These are phyloP conservation scores for Tripterygium wilfordii DNA, from an alignment of 177 flowering plant genomes.

Conservation along the genomic window DNA sequence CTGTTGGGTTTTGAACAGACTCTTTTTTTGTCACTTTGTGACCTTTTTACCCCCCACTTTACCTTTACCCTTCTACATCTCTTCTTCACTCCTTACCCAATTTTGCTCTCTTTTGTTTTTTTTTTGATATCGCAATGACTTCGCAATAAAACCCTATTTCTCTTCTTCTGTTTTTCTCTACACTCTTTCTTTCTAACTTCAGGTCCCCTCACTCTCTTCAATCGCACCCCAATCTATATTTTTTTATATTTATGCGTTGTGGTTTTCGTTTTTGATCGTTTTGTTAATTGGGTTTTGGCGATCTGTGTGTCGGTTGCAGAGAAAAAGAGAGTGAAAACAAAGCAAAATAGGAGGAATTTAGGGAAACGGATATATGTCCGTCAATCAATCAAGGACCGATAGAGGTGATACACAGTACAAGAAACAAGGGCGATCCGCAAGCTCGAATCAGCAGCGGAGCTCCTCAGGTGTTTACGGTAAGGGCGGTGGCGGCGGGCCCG, in stretches of 20 bases:
- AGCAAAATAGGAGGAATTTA: slow-evolving; percentile 8
- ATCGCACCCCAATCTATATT: neutral
- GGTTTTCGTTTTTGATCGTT: neutral
- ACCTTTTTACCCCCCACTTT: neutral
- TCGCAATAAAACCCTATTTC: slow-evolving; percentile 24
- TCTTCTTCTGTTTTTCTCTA: neutral
- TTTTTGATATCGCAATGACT: too few relatives aligned
- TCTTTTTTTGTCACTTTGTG: slow-evolving; percentile 13
- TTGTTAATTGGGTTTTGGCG: slow-evolving; percentile 6
- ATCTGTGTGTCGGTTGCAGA: slow-evolving; percentile 12
- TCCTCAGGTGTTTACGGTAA: slow-evolving; percentile 23
- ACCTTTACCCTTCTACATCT: neutral
- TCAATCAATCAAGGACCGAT: slow-evolving; percentile 50
- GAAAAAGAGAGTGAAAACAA: neutral
- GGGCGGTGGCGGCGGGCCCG: slow-evolving; percentile 34
- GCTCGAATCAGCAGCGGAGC: slow-evolving; percentile 33
- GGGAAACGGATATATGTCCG: slow-evolving; percentile 50
- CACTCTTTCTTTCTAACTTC: slow-evolving; percentile 7
- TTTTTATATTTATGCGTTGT: neutral
- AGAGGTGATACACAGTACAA: slow-evolving; percentile 35
- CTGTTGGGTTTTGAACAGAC: slow-evolving; percentile 24
- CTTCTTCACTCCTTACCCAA: neutral
- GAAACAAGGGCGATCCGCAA: slow-evolving; percentile 38
- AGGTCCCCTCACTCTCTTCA: neutral
- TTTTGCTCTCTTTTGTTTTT: slow-evolving; percentile 10